Percentiles rank a stretch among this genome's conserved stretches.
Evolutionary conservation across 2,329 filamentous ascomycete genomes (phyloP).

Genomic region (Leptographium galeiforme): DNA sequence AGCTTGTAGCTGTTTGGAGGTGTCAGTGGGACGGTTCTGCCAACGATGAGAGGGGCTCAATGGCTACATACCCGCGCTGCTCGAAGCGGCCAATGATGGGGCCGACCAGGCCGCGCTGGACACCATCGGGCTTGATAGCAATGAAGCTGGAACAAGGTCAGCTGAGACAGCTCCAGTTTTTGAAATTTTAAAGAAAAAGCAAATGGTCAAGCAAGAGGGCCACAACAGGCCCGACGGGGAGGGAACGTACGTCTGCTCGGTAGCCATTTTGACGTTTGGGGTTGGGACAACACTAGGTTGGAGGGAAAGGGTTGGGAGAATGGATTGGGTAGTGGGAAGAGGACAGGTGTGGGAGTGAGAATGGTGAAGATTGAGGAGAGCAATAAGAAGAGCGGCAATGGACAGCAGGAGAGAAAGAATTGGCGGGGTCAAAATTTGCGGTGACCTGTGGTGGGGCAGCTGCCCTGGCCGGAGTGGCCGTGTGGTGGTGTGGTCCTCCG

Average conservation of each 20-base stretch:
- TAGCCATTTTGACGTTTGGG: slow-evolving; percentile 46
- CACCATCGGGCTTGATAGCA: slow-evolving; percentile 99
- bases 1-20: slow-evolving; percentile 71
- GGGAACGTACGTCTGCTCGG: slow-evolving; percentile 72
- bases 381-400: slow-evolving; percentile 7
- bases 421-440: slow-evolving; percentile 28
- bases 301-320: slow-evolving; percentile 17
- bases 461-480: background rate
- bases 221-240: slow-evolving; percentile 10
- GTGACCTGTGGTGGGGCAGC: slow-evolving; percentile 8
- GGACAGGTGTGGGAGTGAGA: background rate
- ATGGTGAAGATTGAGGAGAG: slow-evolving; percentile 8
- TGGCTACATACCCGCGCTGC: slow-evolving; percentile 62
- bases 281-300: slow-evolving; percentile 13
- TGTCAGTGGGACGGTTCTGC: background rate
- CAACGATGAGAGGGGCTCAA: slow-evolving; percentile 9
- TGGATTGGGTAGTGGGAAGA: slow-evolving; percentile 1
- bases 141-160: slow-evolving; percentile 62
- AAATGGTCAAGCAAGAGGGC: background rate
- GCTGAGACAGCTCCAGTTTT: background rate
- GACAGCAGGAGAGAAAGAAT: slow-evolving; percentile 19
- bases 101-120: slow-evolving; percentile 93
- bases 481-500: background rate
- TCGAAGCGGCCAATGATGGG: slow-evolving; percentile 98
- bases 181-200: background rate